Evolutionary conservation across 345 rosid species (phyloP).

Genomic region (Psidium friedrichsthalianum): DNA sequence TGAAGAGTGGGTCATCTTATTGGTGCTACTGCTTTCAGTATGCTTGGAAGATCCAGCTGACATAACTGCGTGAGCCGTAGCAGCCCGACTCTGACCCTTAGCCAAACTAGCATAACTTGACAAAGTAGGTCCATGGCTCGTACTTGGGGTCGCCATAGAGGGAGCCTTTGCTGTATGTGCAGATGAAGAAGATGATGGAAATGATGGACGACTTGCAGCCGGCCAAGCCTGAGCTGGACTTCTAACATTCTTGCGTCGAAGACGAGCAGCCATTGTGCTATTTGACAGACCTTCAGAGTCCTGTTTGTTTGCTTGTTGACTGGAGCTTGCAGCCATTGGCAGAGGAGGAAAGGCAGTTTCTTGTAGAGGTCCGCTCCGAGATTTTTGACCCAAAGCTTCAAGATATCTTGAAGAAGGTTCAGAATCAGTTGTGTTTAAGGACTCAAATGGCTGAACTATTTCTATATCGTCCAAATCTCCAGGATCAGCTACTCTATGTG

Average conservation of each 20-base stretch:
- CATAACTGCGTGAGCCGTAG: constrained; percentile 8
- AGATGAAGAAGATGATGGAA: constrained; percentile 18
- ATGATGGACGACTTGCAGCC: constrained; percentile 19
- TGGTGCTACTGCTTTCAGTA: constrained; percentile 9
- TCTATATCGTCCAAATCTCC: constrained; percentile 34
- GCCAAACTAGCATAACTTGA: constrained; percentile 33
- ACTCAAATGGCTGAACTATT: constrained; percentile 51
- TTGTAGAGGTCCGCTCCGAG: constrained; percentile 42
- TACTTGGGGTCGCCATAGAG: constrained; percentile 7
- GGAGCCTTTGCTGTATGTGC: constrained; percentile 10
- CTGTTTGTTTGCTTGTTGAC: constrained; percentile 36
- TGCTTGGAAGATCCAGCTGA: constrained; percentile 20
- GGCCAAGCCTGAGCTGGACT: constrained; percentile 60
- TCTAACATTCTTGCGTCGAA: constrained; percentile 32
- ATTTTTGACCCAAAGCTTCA: constrained; percentile 66
- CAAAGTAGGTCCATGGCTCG: constrained; percentile 12
- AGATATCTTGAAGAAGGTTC: constrained; percentile 63
- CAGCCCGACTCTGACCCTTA: constrained; percentile 19
- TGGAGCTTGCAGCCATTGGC: constrained; percentile 17
- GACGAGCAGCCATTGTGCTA: constrained; percentile 62
- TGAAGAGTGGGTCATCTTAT: constrained; percentile 48
- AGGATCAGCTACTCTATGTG: constrained; percentile 26
- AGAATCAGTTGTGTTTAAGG: constrained; percentile 30
- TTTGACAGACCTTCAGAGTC: constrained; percentile 29
- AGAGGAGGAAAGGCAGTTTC: constrained; percentile 95